phyloP scores from a whole-genome alignment of 1,284 basidiomycete species.

The Neonothopanus nambi region DNA sequence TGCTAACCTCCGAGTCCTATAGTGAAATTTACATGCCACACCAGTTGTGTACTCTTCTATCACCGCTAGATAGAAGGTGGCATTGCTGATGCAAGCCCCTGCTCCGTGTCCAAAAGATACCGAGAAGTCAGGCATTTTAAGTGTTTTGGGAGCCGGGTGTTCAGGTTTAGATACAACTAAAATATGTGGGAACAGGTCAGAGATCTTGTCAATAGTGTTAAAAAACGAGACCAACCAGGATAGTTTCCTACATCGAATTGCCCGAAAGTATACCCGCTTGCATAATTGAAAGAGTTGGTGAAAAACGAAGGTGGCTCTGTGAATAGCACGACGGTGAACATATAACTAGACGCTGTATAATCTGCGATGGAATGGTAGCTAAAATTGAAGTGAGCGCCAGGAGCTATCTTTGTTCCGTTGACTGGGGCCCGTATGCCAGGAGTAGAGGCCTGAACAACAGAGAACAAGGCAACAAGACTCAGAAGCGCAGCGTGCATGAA shows the following conservation, averaged over 20 bases:
- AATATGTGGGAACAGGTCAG: neutral
- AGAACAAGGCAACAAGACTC: too few relatives aligned
- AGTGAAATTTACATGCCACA: constrained; percentile 4
- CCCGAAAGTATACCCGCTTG: constrained; percentile 43
- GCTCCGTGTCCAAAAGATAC: constrained; percentile 14
- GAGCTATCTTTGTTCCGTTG: constrained; percentile 32
- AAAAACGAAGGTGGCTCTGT: constrained; percentile 28
- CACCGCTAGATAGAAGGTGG: constrained; percentile 19
- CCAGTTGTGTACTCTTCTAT: constrained; percentile 21
- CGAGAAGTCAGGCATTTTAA: constrained; percentile 22
- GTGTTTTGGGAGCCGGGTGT: constrained; percentile 14
- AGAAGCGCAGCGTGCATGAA: too few relatives aligned
- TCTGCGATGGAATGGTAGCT: constrained; percentile 40
- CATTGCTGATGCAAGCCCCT: constrained; percentile 12
- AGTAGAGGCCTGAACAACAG: constrained; percentile 1
- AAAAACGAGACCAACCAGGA: constrained; percentile 32
- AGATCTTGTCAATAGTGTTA: neutral
- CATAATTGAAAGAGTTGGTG: constrained; percentile 26
- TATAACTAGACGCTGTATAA: constrained; percentile 44
- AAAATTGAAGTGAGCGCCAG: constrained; percentile 33
- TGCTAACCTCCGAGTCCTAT: neutral
- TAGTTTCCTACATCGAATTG: constrained; percentile 42
- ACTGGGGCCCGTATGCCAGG: constrained; percentile 20
- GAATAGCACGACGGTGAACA: constrained; percentile 44
- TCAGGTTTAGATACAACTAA: constrained; percentile 16